Evolutionary conservation across 2,329 filamentous ascomycete genomes (phyloP).

Genomic region (Nemania sp.): DNA sequence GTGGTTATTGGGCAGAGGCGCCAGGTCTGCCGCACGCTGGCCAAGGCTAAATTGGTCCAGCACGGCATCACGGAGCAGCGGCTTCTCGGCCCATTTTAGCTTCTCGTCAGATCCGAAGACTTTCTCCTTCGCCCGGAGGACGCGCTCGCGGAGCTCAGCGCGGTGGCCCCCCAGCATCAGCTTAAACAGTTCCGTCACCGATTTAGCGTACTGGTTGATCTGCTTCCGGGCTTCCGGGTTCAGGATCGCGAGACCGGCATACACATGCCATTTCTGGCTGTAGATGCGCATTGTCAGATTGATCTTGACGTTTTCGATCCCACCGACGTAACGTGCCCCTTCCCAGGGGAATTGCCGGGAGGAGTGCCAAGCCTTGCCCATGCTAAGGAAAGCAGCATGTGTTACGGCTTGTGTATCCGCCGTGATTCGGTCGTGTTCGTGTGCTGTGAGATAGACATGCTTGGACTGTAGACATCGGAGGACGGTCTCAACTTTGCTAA

Average conservation of each 20-base stretch:
- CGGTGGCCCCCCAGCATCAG: slow-evolving; percentile 91
- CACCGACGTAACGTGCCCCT: slow-evolving; percentile 91
- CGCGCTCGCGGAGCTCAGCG: slow-evolving; percentile 77
- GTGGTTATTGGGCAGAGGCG: slow-evolving; percentile 87
- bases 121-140: slow-evolving; percentile 73
- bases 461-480: slow-evolving; percentile 87
- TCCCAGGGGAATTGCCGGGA: slow-evolving; percentile 98
- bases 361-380: slow-evolving; percentile 98
- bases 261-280: slow-evolving; percentile 99
- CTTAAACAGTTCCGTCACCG: slow-evolving; percentile 94
- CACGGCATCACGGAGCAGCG: slow-evolving; percentile 83
- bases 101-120: slow-evolving; percentile 71
- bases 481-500: slow-evolving; percentile 82
- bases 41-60: slow-evolving; percentile 88
- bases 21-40: slow-evolving; percentile 57
- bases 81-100: slow-evolving; percentile 68
- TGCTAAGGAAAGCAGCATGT: slow-evolving; percentile 94
- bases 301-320: slow-evolving; percentile 99
- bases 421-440: slow-evolving; percentile 94
- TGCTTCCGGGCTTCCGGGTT: slow-evolving; percentile 93
- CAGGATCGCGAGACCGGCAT: slow-evolving; percentile 94
- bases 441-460: slow-evolving; percentile 86
- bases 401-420: slow-evolving; percentile 98
- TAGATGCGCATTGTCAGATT: slow-evolving; percentile 98
- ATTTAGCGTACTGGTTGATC: slow-evolving; percentile 92